Conservation (phyloP, 169 alveolate species). For the Eimeria maxima region DNA sequence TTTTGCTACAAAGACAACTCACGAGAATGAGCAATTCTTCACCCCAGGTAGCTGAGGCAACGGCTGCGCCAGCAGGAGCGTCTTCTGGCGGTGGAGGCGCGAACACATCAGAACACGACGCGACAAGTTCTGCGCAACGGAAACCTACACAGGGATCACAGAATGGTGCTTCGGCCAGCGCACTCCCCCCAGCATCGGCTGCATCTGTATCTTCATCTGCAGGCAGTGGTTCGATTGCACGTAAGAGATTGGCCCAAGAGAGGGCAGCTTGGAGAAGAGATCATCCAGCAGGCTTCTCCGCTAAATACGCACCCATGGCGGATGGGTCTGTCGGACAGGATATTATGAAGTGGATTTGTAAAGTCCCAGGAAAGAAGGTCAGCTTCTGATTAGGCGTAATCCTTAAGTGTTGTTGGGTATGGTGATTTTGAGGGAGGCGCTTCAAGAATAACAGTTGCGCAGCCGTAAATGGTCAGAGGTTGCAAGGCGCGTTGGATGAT, state of each 20-base stretch:
- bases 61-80: slow-evolving; percentile 31
- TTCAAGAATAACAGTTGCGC: background rate
- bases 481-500: background rate
- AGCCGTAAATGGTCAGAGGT: background rate
- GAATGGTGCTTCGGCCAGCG: slow-evolving; percentile 27
- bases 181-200: slow-evolving; percentile 47
- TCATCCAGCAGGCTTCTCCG: slow-evolving; percentile 99
- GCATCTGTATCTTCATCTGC: slow-evolving; percentile 51
- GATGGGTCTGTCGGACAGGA: slow-evolving; percentile 95
- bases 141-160: slow-evolving; percentile 55
- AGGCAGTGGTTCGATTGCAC: slow-evolving; percentile 89
- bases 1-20: background rate
- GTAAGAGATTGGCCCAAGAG: slow-evolving; percentile 95
- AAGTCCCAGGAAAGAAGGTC: slow-evolving; percentile 98
- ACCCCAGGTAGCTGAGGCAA: slow-evolving; percentile 34
- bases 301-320: slow-evolving; percentile 96
- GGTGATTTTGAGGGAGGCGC: background rate
- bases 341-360: slow-evolving; percentile 98
- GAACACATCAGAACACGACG: background rate
- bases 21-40: slow-evolving; percentile 18
- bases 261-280: slow-evolving; percentile 98
- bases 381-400: background rate
- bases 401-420: background rate
- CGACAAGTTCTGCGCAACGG: slow-evolving; percentile 21
- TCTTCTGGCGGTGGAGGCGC: slow-evolving; percentile 19